Evolutionary conservation across 140 eudicot species (phyloP), one percentile per base, ranked within the genome.

Genomic region (Bidens hawaiensis): DNA sequence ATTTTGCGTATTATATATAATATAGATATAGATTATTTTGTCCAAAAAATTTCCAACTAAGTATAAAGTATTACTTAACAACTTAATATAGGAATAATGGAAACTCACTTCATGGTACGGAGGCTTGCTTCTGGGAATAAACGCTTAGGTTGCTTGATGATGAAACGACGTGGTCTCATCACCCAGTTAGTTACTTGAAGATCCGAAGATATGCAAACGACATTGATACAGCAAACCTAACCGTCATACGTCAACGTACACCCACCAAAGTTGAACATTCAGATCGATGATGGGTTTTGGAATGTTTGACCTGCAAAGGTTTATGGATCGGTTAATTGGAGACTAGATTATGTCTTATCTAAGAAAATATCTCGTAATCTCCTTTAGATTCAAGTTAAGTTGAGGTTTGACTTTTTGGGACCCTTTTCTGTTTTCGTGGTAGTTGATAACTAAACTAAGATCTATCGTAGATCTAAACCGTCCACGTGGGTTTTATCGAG

Each of bases 51-150:
- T n/a, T n/a, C n/a, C n/a, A n/a, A n/a, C n/a, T n/a, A n/a, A n/a
- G n/a, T n/a, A n/a, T n/a, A n/a, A n/a, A n/a, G n/a, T n/a, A n/a
- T n/a, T n/a, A n/a, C n/a, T n/a, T n/a, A n/a, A n/a, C n/a, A n/a
- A n/a, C 3, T 36, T 10, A 36, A 36, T 10, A 2, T 12, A 15
- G 9, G 42, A 9, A 68, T 42, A 28, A 30, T 55, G 10, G 23
- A 55, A 71, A 71, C 76, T 61, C 40, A 71, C 76, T 71, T 71
- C 76, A 71, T 71, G 42, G 47, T 71, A 10, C 12, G 65, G 58
- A 52, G 64, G 62, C 52, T 62, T 10, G 59, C 1, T 63, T 71
- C 19, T 18, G 65, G 57, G 34, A n/a, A 19, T 40, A 64, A 52
- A 5, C 21, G 36, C 34, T 62, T 42, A 22, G 71, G 53, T 71